A percentile compares a stretch with the other conserved stretches of the same genome.
phyloP scores from a whole-genome alignment of 176 grass and related monocot species.

The Eleusine coracana region DNA sequence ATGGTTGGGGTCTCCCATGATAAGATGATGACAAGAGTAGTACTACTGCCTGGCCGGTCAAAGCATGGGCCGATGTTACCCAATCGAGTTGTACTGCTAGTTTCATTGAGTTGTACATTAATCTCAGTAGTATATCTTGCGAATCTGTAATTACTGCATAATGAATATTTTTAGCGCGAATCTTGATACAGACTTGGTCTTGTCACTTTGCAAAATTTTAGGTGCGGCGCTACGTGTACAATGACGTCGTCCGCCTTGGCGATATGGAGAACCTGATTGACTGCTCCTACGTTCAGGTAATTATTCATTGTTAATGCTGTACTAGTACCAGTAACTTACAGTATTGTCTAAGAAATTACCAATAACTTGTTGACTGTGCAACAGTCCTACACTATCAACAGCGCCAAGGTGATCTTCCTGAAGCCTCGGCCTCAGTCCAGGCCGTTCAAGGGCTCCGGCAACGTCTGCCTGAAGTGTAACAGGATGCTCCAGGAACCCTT shows the following conservation, averaged over 20 bases:
- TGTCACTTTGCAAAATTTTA: slow-evolving; percentile 1
- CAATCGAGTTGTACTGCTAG: slow-evolving; percentile 30
- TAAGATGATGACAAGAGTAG: slow-evolving; percentile 27
- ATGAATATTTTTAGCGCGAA: slow-evolving; percentile 18
- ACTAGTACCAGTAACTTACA: no score
- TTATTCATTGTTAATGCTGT: not conserved
- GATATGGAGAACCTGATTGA: slow-evolving; percentile 92
- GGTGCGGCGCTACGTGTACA: slow-evolving; percentile 93
- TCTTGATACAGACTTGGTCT: not conserved
- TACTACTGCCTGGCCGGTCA: slow-evolving; percentile 41
- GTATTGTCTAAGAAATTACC: not conserved
- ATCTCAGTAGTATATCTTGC: not conserved
- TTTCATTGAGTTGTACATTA: not conserved
- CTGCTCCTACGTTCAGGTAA: slow-evolving; percentile 93
- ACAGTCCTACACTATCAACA: slow-evolving; percentile 99
- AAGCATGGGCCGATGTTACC: slow-evolving; percentile 53
- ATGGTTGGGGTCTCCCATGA: slow-evolving; percentile 23
- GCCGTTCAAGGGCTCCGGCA: slow-evolving; percentile 94
- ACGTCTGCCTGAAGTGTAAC: slow-evolving; percentile 86
- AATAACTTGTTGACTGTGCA: not conserved
- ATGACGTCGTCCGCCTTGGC: slow-evolving; percentile 86
- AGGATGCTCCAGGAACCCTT: slow-evolving; percentile 98
- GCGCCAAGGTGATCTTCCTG: slow-evolving; percentile 99
- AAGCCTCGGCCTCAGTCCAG: slow-evolving; percentile 97
- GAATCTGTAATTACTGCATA: not conserved